phyloP scores from a whole-genome alignment of 768 basidiomycete species.

The Rhodotorula babjevae region DNA sequence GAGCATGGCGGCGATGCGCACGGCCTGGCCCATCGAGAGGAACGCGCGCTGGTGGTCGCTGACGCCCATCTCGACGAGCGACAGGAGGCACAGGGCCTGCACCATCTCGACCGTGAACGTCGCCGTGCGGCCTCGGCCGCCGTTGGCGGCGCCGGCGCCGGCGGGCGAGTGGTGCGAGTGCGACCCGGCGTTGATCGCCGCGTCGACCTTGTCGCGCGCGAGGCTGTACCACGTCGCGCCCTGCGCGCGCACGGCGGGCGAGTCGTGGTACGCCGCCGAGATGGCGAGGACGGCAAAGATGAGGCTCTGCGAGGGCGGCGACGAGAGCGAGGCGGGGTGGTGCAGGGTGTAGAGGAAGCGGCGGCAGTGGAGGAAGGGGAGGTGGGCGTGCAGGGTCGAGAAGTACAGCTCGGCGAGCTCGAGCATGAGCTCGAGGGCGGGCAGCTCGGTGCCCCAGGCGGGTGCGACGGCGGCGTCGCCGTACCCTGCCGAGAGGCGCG shows the following conservation, averaged over 20 bases:
- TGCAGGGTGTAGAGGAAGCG: slow-evolving; percentile 36
- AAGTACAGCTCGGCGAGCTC: slow-evolving; percentile 38
- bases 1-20: slow-evolving; percentile 37
- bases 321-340: slow-evolving; percentile 23
- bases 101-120: slow-evolving; percentile 36
- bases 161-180: neutral
- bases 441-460: slow-evolving; percentile 14
- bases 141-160: neutral
- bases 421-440: slow-evolving; percentile 26
- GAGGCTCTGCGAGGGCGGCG: slow-evolving; percentile 29
- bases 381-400: slow-evolving; percentile 25
- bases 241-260: slow-evolving; percentile 5
- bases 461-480: neutral
- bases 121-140: neutral
- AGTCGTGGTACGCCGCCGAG: slow-evolving; percentile 26
- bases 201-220: slow-evolving; percentile 28
- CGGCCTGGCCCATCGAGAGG: slow-evolving; percentile 30
- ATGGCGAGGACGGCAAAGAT: slow-evolving; percentile 34
- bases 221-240: slow-evolving; percentile 16
- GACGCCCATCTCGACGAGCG: slow-evolving; percentile 33
- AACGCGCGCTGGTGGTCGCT: slow-evolving; percentile 38
- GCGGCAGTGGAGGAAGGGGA: slow-evolving; percentile 38
- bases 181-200: slow-evolving; percentile 18
- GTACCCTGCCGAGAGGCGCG: neutral
- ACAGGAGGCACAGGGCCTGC: slow-evolving; percentile 26